These are phyloP conservation scores for Aquilaria sinensis DNA, from an alignment of 345 rosid genomes.

Conservation along the genomic window DNA sequence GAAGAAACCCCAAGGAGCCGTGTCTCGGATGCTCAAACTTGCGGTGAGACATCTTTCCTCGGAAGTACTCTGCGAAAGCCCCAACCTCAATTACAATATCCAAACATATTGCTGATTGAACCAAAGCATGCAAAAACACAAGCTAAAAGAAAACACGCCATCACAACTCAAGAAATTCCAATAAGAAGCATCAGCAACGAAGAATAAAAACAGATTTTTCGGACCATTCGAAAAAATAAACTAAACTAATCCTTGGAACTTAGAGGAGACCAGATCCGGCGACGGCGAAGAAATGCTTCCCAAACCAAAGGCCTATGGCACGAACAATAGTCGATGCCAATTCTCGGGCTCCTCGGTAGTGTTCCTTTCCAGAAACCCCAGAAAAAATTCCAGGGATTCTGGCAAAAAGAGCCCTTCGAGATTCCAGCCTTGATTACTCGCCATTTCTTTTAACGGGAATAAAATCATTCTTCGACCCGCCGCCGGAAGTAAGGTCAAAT, in stretches of 20 bases:
- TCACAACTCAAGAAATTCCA: no score
- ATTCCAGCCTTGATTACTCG: conserved; percentile 54
- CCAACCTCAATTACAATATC: background rate
- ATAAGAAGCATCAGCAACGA: no score
- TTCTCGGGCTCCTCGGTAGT: conserved; percentile 43
- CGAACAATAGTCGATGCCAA: conserved; percentile 27
- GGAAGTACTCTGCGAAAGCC: conserved; percentile 20
- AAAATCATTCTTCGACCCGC: conserved; percentile 10
- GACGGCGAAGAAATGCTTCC: conserved; percentile 22
- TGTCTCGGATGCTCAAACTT: conserved; percentile 95
- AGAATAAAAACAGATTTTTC: no score
- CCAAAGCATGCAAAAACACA: background rate
- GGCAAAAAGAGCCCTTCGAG: conserved; percentile 37
- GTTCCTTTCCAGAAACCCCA: conserved; percentile 33
- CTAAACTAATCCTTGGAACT: background rate
- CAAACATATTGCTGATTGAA: background rate
- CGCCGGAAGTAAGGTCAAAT: background rate
- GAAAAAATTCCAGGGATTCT: background rate
- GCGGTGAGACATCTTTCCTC: conserved; percentile 73
- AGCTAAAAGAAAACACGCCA: background rate
- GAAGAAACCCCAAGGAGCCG: conserved; percentile 91
- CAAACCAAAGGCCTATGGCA: conserved; percentile 68
- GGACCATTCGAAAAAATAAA: background rate
- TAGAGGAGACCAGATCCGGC: conserved; percentile 2
- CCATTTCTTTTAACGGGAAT: conserved; percentile 3